phyloP scores from a whole-genome alignment of 805 yeast species.

The Pichia ethanolica region DNA sequence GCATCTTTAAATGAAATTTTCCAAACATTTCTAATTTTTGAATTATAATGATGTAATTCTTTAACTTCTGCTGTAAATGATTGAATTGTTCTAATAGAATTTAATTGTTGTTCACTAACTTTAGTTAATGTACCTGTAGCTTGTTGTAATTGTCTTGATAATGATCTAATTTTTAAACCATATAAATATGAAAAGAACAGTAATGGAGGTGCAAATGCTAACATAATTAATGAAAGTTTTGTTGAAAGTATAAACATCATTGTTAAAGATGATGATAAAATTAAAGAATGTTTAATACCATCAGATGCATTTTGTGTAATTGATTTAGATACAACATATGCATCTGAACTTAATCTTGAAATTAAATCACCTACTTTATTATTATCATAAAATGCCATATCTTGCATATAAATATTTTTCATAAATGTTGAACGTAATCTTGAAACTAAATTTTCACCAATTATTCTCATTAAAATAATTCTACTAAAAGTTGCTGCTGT shows the following conservation, averaged over 20 bases:
- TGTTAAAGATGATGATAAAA: conserved; percentile 75
- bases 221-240: conserved; percentile 70
- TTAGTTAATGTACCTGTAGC: conserved; percentile 83
- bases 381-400: conserved; percentile 81
- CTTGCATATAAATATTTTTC: conserved; percentile 74
- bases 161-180: conserved; percentile 69
- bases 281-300: conserved; percentile 75
- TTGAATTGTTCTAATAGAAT: conserved; percentile 82
- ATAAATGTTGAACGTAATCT: conserved; percentile 72
- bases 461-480: conserved; percentile 60
- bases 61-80: conserved; percentile 80
- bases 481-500: conserved; percentile 78
- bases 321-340: conserved; percentile 80
- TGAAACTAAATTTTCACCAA: conserved; percentile 85
- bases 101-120: conserved; percentile 85
- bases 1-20: conserved; percentile 77
- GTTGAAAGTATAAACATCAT: conserved; percentile 88
- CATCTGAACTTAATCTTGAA: conserved; percentile 80
- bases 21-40: conserved; percentile 61
- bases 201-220: conserved; percentile 77
- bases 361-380: conserved; percentile 90
- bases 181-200: conserved; percentile 74
- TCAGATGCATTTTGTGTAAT: conserved; percentile 86
- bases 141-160: conserved; percentile 74
- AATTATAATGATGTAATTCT: conserved; percentile 69